phyloP scores from a whole-genome alignment of 495 filamentous ascomycete species.

The Aspergillus baeticus region DNA sequence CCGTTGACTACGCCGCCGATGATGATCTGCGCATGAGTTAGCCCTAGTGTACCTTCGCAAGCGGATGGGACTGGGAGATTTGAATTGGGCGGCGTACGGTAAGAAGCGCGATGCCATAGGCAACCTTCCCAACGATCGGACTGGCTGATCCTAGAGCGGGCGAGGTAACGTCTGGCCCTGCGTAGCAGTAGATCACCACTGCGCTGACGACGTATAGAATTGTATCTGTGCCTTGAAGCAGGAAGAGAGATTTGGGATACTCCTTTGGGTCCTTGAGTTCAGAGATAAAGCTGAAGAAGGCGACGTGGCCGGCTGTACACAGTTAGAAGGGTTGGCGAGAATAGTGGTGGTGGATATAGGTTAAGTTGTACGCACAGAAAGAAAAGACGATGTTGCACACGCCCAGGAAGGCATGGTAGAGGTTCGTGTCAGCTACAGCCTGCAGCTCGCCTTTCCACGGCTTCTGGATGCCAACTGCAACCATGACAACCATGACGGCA shows the following conservation, averaged over 20 bases:
- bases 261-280: constrained; percentile 68
- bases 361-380: constrained; percentile 24
- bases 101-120: constrained; percentile 10
- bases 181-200: constrained; percentile 64
- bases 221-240: constrained; percentile 63
- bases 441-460: constrained; percentile 25
- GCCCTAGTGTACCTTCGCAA: too few species aligned
- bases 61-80: not conserved
- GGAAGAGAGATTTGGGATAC: constrained; percentile 62
- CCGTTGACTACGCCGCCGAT: constrained; percentile 12
- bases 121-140: constrained; percentile 5
- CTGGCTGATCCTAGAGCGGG: constrained; percentile 7
- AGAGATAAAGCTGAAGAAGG: constrained; percentile 74
- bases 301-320: constrained; percentile 54
- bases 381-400: constrained; percentile 77
- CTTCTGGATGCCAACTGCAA: constrained; percentile 59
- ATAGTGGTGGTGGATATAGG: constrained; percentile 19
- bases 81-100: not conserved
- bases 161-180: constrained; percentile 44
- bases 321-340: constrained; percentile 22
- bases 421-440: constrained; percentile 28
- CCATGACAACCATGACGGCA: constrained; percentile 67
- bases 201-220: constrained; percentile 55
- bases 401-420: constrained; percentile 53
- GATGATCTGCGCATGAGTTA: constrained; percentile 1